Evolutionary conservation across 192 early-diverging fungal genomes (phyloP), one percentile per base, ranked within the genome.

Genomic region (Dissophora globulifera): DNA sequence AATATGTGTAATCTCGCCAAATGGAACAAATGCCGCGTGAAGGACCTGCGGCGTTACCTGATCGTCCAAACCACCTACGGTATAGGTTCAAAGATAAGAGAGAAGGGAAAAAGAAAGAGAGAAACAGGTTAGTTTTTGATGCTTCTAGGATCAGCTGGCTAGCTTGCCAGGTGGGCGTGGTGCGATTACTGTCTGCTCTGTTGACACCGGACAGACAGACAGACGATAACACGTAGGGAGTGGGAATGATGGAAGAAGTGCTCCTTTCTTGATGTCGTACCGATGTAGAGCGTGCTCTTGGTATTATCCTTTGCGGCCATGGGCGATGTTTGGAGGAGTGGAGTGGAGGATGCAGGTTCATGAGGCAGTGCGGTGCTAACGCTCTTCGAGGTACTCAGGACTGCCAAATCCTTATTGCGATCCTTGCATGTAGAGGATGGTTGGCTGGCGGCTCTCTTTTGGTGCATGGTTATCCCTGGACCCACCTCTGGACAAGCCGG

Each of bases 1-100:
- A 19, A 98, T 87, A 50, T 90, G 86, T 13, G 93, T 86, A 63
- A 99, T 93, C 42, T 98, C 96, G 52, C 97, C 97, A 85, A 99
- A 99, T 0, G 97, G 95, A 40, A 98, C 85, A 78, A 99, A 98
- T 0, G 95, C 94, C 0, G 94, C 88, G 32, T 92, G 89, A 12
- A 99, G 82, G 0, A 90, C 87, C 48, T 92, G 69, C 20, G 93
- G 88, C 7, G 89, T 91, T 16, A 96, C 93, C 58, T 93, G 81
- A 40, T 89, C 79, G 35, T 93, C 92, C 26, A 99, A 81, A 4
- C 96, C 96, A 69, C 92, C 92, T 88, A 81, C 30, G 6, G 4
- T 19, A n/a, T n/a, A n/a, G n/a, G n/a, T n/a, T n/a, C n/a, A n/a
- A n/a, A n/a, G n/a, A n/a, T n/a, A n/a, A n/a, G n/a, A 56, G 12